Conservation (phyloP, 163 green algal genomes). For the Chlorella variabilis region DNA sequence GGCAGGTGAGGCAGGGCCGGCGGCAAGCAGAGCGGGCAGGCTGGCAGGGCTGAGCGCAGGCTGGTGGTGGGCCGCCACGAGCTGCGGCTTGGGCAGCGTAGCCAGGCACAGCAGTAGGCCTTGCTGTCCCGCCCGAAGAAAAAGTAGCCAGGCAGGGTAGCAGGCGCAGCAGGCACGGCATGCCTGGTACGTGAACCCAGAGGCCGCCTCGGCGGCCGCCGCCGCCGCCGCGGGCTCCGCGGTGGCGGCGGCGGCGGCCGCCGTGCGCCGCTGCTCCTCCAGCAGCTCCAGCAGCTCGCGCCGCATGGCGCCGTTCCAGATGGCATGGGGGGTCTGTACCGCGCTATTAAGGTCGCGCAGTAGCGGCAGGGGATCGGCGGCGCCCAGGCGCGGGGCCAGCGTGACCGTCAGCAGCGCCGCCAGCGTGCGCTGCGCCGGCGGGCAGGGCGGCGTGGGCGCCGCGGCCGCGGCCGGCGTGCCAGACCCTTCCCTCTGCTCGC, state of each 20-base stretch:
- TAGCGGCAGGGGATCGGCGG: slow-evolving; percentile 59
- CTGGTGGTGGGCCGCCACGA: no score
- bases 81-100: no score
- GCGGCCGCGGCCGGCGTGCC: slow-evolving; percentile 31
- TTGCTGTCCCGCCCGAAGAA: no score
- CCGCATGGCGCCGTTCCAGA: slow-evolving; percentile 87
- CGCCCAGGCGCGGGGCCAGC: slow-evolving; percentile 68
- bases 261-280: slow-evolving; percentile 41
- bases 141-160: not conserved
- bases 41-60: no score
- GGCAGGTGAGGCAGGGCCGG: slow-evolving; percentile 28
- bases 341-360: slow-evolving; percentile 62
- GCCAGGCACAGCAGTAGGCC: no score
- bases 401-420: slow-evolving; percentile 73
- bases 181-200: slow-evolving; percentile 9
- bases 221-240: not conserved
- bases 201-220: not conserved
- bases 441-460: slow-evolving; percentile 53
- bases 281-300: slow-evolving; percentile 69
- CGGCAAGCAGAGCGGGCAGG: not conserved
- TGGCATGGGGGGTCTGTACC: slow-evolving; percentile 68
- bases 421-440: slow-evolving; percentile 55
- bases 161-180: not conserved
- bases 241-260: not conserved
- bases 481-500: not conserved